Percentiles rank a stretch among this genome's conserved stretches.
These are phyloP conservation scores for Homolaphlyctis polyrhiza DNA, from an alignment of 371 early-diverging fungal genomes.

Conservation along the genomic window DNA sequence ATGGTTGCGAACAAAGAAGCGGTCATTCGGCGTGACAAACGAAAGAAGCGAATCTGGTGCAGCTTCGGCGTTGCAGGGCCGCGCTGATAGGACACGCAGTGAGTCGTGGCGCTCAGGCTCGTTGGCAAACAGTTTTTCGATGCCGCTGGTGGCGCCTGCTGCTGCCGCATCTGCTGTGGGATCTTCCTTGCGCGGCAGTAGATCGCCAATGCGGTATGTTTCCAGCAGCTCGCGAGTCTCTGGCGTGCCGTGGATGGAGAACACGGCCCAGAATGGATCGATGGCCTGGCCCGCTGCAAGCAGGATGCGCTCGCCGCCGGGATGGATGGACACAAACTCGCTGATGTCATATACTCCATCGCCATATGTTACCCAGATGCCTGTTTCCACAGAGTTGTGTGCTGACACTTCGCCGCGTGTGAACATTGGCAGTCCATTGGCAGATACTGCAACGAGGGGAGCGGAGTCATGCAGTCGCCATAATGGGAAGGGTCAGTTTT, in stretches of 20 bases:
- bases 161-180: conserved; percentile 2
- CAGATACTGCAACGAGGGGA: too few species aligned
- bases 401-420: conserved; percentile 28
- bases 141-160: conserved; percentile 13
- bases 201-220: conserved; percentile 36
- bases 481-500: too few species aligned
- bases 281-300: conserved; percentile 43
- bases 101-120: conserved; percentile 34
- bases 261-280: conserved; percentile 47
- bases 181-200: conserved; percentile 18
- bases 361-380: conserved; percentile 47
- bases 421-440: conserved; percentile 11
- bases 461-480: too few species aligned
- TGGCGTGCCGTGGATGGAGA: conserved; percentile 29
- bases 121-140: conserved; percentile 30
- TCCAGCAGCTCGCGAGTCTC: conserved; percentile 32
- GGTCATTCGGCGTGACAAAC: conserved; percentile 34
- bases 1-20: conserved; percentile 66
- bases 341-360: conserved; percentile 55
- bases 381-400: conserved; percentile 26
- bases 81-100: conserved; percentile 18
- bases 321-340: conserved; percentile 48
- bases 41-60: conserved; percentile 12
- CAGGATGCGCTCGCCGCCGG: conserved; percentile 46
- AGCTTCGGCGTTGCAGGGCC: conserved; percentile 41